Conservation (phyloP, 495 filamentous ascomycete species). For the Podospora fimiseda region DNA sequence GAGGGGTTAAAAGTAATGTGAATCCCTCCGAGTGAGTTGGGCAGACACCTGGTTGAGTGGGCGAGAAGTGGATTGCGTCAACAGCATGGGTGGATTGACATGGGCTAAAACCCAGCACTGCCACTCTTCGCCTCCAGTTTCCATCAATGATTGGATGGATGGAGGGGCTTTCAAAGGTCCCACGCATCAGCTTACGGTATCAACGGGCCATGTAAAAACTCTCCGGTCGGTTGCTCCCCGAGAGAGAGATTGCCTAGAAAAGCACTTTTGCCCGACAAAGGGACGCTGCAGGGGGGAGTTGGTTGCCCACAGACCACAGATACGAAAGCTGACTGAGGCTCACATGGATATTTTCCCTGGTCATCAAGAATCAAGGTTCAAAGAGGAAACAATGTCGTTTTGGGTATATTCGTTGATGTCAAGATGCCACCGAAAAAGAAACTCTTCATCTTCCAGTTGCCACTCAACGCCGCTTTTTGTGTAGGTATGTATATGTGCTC, state of each 20-base stretch:
- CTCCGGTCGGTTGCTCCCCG: neutral
- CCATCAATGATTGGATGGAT: neutral
- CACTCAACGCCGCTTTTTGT: neutral
- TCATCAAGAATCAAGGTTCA: neutral
- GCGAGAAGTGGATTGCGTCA: neutral
- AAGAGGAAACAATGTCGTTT: too few species aligned
- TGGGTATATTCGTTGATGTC: too few species aligned
- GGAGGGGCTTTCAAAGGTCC: slow-evolving; percentile 1
- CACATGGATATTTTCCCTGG: neutral
- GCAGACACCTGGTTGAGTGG: neutral
- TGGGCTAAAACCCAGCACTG: slow-evolving; percentile 1
- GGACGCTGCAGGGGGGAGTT: slow-evolving; percentile 1
- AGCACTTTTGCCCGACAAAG: slow-evolving; percentile 1
- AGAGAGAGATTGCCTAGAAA: neutral
- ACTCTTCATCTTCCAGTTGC: neutral
- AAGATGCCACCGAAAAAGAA: too few species aligned
- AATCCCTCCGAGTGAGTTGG: neutral
- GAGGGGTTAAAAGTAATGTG: neutral
- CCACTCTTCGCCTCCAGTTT: neutral
- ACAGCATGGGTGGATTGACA: neutral
- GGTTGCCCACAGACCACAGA: too few species aligned
- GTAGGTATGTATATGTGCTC: neutral
- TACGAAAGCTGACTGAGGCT: neutral
- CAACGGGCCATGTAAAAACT: neutral
- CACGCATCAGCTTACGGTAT: slow-evolving; percentile 4